Percentiles rank a stretch among this genome's conserved stretches.
Evolutionary conservation across 108 stramenopile species (phyloP).

Genomic region (Cafeteria roenbergensis): DNA sequence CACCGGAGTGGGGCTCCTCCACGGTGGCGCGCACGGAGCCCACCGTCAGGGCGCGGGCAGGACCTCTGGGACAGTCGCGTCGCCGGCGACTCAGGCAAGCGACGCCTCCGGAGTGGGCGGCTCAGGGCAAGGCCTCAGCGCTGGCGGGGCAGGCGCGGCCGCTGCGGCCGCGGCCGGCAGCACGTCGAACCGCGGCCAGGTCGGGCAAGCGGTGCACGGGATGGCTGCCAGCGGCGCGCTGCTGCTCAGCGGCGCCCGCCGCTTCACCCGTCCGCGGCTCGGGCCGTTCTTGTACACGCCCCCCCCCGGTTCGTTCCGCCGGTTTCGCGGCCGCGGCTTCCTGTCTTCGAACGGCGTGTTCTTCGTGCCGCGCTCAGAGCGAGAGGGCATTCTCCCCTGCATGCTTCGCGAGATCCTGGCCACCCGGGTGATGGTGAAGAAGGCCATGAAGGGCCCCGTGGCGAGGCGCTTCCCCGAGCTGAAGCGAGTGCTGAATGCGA

Average conservation of each 20-base stretch:
- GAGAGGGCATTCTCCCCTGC: conserved; percentile 81
- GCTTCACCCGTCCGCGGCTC: too few relatives aligned
- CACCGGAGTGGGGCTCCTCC: not conserved
- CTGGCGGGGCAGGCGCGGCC: too few relatives aligned
- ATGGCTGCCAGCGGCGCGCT: too few relatives aligned
- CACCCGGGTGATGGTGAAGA: conserved; percentile 84
- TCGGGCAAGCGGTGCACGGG: too few relatives aligned
- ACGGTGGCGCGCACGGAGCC: not conserved
- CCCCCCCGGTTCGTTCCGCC: not conserved
- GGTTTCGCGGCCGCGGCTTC: conserved; percentile 27
- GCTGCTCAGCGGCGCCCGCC: too few relatives aligned
- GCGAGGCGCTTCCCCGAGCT: conserved; percentile 41
- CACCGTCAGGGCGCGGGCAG: too few relatives aligned
- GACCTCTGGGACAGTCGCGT: too few relatives aligned
- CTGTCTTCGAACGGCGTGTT: conserved; percentile 72
- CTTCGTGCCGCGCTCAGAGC: conserved; percentile 62
- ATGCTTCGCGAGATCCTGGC: conserved; percentile 88
- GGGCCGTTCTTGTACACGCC: not conserved
- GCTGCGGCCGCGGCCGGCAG: too few relatives aligned
- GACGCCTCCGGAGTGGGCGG: too few relatives aligned
- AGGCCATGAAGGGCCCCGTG: conserved; percentile 72
- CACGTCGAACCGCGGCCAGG: too few relatives aligned
- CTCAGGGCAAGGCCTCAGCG: too few relatives aligned
- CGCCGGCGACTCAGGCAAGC: too few relatives aligned
- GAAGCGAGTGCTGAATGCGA: conserved; percentile 70